These are phyloP conservation scores for Golubevia sp. DNA, from an alignment of 1,284 basidiomycete species.

Conservation along the genomic window DNA sequence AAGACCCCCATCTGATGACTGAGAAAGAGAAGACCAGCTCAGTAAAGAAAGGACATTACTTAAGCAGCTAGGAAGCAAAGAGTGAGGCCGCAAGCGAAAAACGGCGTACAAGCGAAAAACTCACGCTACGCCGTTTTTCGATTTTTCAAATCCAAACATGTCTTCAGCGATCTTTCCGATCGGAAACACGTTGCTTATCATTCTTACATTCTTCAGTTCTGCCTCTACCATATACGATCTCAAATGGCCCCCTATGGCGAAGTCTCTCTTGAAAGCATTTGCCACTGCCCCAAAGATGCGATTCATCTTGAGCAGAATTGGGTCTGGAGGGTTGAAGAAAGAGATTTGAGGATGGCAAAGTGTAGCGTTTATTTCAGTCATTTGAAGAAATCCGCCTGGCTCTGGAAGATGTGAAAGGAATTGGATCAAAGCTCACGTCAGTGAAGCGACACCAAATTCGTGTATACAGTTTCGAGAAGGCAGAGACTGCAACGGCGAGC, in stretches of 20 bases:
- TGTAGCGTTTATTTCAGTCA: not conserved
- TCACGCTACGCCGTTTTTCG: not conserved
- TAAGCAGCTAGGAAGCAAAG: too few relatives aligned
- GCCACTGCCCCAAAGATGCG: not conserved
- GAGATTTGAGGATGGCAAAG: not conserved
- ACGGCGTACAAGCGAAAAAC: too few relatives aligned
- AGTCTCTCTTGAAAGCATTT: not conserved
- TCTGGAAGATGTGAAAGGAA: not conserved
- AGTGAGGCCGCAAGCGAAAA: too few relatives aligned
- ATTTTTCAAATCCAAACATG: not conserved
- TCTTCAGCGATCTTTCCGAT: not conserved
- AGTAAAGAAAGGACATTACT: too few relatives aligned
- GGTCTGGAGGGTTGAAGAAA: not conserved
- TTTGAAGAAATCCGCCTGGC: not conserved
- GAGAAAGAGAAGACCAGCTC: too few relatives aligned
- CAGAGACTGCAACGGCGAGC: too few relatives aligned
- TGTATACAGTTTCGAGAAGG: too few relatives aligned
- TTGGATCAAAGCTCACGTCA: too few relatives aligned
- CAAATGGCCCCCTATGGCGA: not conserved
- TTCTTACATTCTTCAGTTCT: not conserved
- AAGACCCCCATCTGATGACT: too few relatives aligned
- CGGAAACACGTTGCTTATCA: not conserved
- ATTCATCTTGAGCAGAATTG: not conserved
- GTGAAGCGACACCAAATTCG: not conserved
- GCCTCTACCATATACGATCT: not conserved